phyloP scores from a whole-genome alignment of 306 rosid species.

The Lathyrus sativus region DNA sequence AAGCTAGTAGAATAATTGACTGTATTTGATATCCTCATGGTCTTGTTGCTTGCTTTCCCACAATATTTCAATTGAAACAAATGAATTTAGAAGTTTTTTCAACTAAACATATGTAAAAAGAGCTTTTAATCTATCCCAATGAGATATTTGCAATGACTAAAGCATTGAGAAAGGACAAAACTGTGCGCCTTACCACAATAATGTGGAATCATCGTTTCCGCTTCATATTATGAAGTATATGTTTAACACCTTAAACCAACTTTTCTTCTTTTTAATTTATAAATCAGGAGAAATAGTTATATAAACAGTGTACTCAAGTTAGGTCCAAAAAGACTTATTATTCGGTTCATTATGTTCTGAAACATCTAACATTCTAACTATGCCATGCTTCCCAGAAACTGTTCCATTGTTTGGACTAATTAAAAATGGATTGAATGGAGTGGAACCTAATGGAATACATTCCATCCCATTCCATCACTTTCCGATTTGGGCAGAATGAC shows the following conservation, averaged over 20 bases:
- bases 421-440: too few relatives aligned
- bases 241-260: too few relatives aligned
- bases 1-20: constrained; percentile 2
- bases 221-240: too few relatives aligned
- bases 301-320: neutral
- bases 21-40: neutral
- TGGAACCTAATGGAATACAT: too few relatives aligned
- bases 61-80: neutral
- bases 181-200: too few relatives aligned
- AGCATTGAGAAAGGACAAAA: neutral
- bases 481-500: too few relatives aligned
- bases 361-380: constrained; percentile 5
- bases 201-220: too few relatives aligned
- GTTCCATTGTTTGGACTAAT: too few relatives aligned
- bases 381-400: neutral
- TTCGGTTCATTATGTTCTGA: constrained; percentile 3
- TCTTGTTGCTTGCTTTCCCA: constrained; percentile 3
- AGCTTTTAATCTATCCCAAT: neutral
- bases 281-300: too few relatives aligned
- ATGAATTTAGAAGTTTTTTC: neutral
- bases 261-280: too few relatives aligned
- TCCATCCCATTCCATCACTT: too few relatives aligned
- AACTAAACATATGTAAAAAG: neutral
- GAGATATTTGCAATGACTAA: constrained; percentile 12
- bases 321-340: constrained; percentile 1